These are phyloP conservation scores for Seiridium unicorne DNA, from an alignment of 2,329 filamentous ascomycete species.

Conservation along the genomic window DNA sequence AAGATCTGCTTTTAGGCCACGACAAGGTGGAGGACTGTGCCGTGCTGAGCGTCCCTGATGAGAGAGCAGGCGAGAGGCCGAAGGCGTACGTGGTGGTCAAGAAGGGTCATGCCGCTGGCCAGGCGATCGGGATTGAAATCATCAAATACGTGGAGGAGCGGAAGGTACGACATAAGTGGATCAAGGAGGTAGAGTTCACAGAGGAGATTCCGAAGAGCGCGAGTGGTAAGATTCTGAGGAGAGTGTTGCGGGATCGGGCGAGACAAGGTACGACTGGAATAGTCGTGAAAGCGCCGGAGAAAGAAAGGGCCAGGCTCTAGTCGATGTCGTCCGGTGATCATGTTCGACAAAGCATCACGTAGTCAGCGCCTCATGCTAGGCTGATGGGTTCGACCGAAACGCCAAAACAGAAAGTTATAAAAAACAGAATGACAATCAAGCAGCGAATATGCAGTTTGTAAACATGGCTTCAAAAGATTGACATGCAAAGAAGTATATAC, in stretches of 20 bases:
- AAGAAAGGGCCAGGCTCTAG: neutral
- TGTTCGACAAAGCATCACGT: no score
- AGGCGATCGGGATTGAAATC: constrained; percentile 35
- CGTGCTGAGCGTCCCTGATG: constrained; percentile 51
- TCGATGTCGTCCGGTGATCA: neutral
- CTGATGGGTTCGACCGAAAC: no score
- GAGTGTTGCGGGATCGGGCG: constrained; percentile 44
- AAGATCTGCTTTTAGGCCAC: constrained; percentile 60
- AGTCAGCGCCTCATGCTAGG: no score
- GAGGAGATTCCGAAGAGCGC: constrained; percentile 59
- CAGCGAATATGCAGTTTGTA: neutral
- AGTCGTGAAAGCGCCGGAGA: constrained; percentile 15
- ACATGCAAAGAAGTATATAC: constrained; percentile 2
- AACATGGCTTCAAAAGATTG: neutral
- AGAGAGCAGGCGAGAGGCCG: constrained; percentile 54
- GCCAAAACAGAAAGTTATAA: no score
- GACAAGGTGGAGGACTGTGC: constrained; percentile 55
- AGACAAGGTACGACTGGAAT: constrained; percentile 21
- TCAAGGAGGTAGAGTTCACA: constrained; percentile 51
- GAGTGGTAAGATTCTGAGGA: constrained; percentile 59
- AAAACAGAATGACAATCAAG: neutral
- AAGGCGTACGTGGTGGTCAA: constrained; percentile 56
- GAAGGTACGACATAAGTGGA: constrained; percentile 54
- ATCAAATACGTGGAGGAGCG: constrained; percentile 50
- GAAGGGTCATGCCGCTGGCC: constrained; percentile 12